A percentile compares a stretch with the other conserved stretches of the same genome.
These are phyloP conservation scores for Halophytophthora polymorphica DNA, from an alignment of 352 stramenopile genomes.

Conservation along the genomic window DNA sequence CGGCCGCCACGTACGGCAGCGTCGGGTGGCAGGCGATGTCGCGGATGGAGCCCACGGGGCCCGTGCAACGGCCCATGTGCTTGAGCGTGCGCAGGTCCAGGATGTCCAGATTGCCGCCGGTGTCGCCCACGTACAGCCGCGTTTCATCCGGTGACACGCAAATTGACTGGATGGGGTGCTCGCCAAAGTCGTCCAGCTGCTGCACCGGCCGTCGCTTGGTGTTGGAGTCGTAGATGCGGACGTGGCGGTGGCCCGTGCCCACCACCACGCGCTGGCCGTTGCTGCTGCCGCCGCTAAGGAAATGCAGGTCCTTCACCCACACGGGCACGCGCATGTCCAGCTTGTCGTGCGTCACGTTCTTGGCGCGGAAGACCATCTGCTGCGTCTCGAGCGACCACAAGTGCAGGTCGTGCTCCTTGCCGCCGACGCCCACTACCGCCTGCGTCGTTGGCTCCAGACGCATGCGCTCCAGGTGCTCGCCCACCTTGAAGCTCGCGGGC, in stretches of 20 bases:
- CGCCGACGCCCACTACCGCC: slow-evolving; percentile 66
- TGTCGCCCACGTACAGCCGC: slow-evolving; percentile 83
- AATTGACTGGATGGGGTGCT: slow-evolving; percentile 70
- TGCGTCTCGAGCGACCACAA: slow-evolving; percentile 84
- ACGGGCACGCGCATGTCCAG: slow-evolving; percentile 88
- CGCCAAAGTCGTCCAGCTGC: slow-evolving; percentile 61
- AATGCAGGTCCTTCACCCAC: slow-evolving; percentile 82
- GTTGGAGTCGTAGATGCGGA: slow-evolving; percentile 88
- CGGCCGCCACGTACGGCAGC: slow-evolving; percentile 85
- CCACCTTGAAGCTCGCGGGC: slow-evolving; percentile 52
- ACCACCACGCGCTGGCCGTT: slow-evolving; percentile 72
- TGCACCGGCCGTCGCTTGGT: slow-evolving; percentile 76
- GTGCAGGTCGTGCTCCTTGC: slow-evolving; percentile 79
- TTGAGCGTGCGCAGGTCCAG: slow-evolving; percentile 89
- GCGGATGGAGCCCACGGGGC: slow-evolving; percentile 88
- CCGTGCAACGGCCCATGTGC: slow-evolving; percentile 85
- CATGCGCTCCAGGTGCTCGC: slow-evolving; percentile 49
- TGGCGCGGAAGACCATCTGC: slow-evolving; percentile 71
- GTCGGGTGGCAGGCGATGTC: slow-evolving; percentile 89
- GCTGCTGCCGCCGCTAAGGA: slow-evolving; percentile 48
- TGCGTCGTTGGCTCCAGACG: slow-evolving; percentile 41
- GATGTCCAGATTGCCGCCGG: slow-evolving; percentile 85
- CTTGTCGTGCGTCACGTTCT: slow-evolving; percentile 87
- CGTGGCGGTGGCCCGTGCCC: slow-evolving; percentile 72
- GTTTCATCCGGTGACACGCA: slow-evolving; percentile 77